Conservation (phyloP, 1,284 basidiomycete species). For the Papiliotrema nemorosa region DNA sequence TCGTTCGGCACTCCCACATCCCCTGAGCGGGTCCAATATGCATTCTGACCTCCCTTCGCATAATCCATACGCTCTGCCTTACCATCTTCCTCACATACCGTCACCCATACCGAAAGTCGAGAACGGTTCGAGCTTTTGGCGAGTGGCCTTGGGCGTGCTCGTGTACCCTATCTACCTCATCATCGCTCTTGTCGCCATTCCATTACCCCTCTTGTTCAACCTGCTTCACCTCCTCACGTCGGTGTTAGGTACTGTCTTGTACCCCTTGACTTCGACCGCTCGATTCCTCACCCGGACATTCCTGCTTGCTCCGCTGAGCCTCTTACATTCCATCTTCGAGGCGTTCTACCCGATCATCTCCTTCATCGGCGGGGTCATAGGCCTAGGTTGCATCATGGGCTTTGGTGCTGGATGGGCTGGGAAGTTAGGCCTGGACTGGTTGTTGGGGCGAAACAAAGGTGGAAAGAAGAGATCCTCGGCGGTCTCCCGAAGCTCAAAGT, state of each 20-base stretch:
- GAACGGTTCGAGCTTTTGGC: constrained; percentile 12
- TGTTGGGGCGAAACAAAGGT: constrained; percentile 1
- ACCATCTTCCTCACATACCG: constrained; percentile 28
- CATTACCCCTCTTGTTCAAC: constrained; percentile 33
- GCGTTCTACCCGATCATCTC: constrained; percentile 39
- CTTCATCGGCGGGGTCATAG: constrained; percentile 39
- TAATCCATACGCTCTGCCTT: constrained; percentile 28
- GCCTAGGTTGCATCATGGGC: constrained; percentile 37
- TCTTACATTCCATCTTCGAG: constrained; percentile 21
- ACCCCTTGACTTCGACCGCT: constrained; percentile 31
- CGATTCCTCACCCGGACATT: constrained; percentile 30
- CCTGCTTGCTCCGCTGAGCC: constrained; percentile 25
- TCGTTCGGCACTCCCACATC: constrained; percentile 7
- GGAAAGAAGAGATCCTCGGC: not conserved
- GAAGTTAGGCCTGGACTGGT: constrained; percentile 17
- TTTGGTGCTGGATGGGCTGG: constrained; percentile 35
- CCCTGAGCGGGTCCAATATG: not conserved
- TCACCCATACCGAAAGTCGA: constrained; percentile 15
- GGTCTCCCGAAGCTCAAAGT: not conserved
- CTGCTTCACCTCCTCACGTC: constrained; percentile 20
- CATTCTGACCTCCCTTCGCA: constrained; percentile 8
- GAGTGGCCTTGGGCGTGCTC: constrained; percentile 20
- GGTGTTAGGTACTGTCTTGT: constrained; percentile 26
- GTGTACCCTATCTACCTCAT: constrained; percentile 39
- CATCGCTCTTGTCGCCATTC: constrained; percentile 33